Conservation (phyloP, 1,139 yeast genomes). For the Casaregolazyma suthepensis region DNA sequence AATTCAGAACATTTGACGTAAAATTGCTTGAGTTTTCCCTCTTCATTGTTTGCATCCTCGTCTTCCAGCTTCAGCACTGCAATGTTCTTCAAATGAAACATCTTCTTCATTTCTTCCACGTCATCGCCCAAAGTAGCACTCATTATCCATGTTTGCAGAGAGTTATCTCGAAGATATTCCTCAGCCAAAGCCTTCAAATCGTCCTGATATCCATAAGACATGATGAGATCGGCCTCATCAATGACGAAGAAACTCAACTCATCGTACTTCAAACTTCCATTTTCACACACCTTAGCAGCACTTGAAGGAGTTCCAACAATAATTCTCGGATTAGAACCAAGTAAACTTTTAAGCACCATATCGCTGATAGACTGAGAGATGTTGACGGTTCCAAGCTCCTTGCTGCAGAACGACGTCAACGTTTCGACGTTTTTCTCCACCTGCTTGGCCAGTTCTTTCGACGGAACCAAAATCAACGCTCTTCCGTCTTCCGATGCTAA, state of each 20-base stretch:
- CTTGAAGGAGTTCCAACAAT: slow-evolving; percentile 85
- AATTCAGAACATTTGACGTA: slow-evolving; percentile 83
- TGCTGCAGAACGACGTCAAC: slow-evolving; percentile 65
- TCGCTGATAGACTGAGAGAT: slow-evolving; percentile 69
- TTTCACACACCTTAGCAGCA: slow-evolving; percentile 43
- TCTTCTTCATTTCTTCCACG: slow-evolving; percentile 63
- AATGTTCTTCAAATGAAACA: slow-evolving; percentile 71
- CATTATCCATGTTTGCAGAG: slow-evolving; percentile 87
- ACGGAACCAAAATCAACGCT: slow-evolving; percentile 66
- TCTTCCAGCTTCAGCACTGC: slow-evolving; percentile 67
- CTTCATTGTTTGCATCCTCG: slow-evolving; percentile 24
- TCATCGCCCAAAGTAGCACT: slow-evolving; percentile 94
- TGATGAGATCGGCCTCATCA: slow-evolving; percentile 86
- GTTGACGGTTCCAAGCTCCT: slow-evolving; percentile 60
- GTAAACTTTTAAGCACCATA: slow-evolving; percentile 62
- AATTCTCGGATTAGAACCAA: slow-evolving; percentile 68
- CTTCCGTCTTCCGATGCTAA: slow-evolving; percentile 31
- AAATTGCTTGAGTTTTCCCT: slow-evolving; percentile 68
- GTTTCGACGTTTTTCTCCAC: slow-evolving; percentile 59
- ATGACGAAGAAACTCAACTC: slow-evolving; percentile 67
- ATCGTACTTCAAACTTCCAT: slow-evolving; percentile 36
- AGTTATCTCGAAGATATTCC: slow-evolving; percentile 52
- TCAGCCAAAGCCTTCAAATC: slow-evolving; percentile 61
- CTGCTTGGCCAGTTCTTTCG: slow-evolving; percentile 80
- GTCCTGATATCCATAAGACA: slow-evolving; percentile 86